phyloP scores from a whole-genome alignment of 2,329 filamentous ascomycete species.

The Magnaporthiopsis poae region DNA sequence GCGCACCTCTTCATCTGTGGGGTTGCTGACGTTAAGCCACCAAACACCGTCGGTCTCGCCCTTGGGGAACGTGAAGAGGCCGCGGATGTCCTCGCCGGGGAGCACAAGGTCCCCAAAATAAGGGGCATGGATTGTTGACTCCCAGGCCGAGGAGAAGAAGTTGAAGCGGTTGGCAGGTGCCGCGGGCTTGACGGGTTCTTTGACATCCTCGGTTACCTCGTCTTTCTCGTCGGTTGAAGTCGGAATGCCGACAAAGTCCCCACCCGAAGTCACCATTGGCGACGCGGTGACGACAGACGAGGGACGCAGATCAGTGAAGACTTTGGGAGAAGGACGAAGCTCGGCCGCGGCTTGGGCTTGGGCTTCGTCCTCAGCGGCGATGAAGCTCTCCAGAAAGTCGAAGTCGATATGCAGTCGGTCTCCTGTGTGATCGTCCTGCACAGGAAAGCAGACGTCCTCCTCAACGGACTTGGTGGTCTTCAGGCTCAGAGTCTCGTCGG shows the following conservation, averaged over 20 bases:
- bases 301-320: constrained; percentile 54
- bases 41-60: constrained; percentile 71
- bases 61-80: constrained; percentile 64
- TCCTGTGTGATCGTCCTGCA: constrained; percentile 56
- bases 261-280: constrained; percentile 41
- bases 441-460: constrained; percentile 81
- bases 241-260: constrained; percentile 39
- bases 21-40: constrained; percentile 93
- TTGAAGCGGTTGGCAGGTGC: constrained; percentile 65
- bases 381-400: constrained; percentile 86
- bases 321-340: constrained; percentile 34
- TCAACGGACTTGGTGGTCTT: constrained; percentile 63
- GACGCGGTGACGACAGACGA: constrained; percentile 19
- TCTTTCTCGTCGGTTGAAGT: constrained; percentile 40
- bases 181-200: constrained; percentile 25
- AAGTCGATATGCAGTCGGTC: constrained; percentile 80
- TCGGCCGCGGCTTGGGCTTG: constrained; percentile 35
- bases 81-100: constrained; percentile 79
- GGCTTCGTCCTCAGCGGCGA: constrained; percentile 49
- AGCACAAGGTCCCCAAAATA: constrained; percentile 82
- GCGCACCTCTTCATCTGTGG: constrained; percentile 77
- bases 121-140: constrained; percentile 83
- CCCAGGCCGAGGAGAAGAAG: constrained; percentile 91
- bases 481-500: constrained; percentile 50
- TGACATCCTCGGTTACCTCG: constrained; percentile 22